Evolutionary conservation across 2,329 filamentous ascomycete genomes (phyloP), one percentile per base, ranked within the genome.

Genomic region (Beauveria scarabaeidicola): DNA sequence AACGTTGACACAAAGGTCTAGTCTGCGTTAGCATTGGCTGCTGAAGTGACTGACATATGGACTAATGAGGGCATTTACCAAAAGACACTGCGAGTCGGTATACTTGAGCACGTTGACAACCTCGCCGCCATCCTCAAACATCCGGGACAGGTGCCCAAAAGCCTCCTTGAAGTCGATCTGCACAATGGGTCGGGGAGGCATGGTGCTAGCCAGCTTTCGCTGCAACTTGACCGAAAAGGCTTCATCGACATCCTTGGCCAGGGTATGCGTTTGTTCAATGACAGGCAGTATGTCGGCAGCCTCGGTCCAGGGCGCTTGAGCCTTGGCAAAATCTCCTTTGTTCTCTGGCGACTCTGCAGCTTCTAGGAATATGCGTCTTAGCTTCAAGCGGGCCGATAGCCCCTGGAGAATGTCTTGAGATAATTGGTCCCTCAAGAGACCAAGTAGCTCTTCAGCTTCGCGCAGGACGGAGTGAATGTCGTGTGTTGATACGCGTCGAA

Each of bases 161-260:
- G 91, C 89, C 66, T 90, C 86, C 15, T 86, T 82, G 65, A 90
- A 88, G 27, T 82, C 83, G 3, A 92, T 77, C 57, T 90, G 81
- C 11, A 97, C 89, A 66, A 97, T 93, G 0, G 93, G 92, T 9
- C 93, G 83, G 8, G 94, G 94, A 4, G 94, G 94, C 67, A 97
- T 92, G 0, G 91, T 97, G 65, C 91, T 97, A 1, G 94, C 92
- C 36, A 99, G 79, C 63, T 88, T 88, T n/a, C 92, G 83, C 69
- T 99, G 94, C 41, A 97, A 81, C 69, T 96, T 96, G 25, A 85
- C 84, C 66, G 91, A 97, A 71, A 97, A 97, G 0, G 92, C 85
- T n/a, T 86, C 85, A 0, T 86, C 81, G 0, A 95, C 84, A 0
- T 83, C 72, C 54, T 79, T 84, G 0, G 84, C 88, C 3, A 93